phyloP scores from a whole-genome alignment of 108 stramenopile genomes.

The Discostella pseudostelligera region DNA sequence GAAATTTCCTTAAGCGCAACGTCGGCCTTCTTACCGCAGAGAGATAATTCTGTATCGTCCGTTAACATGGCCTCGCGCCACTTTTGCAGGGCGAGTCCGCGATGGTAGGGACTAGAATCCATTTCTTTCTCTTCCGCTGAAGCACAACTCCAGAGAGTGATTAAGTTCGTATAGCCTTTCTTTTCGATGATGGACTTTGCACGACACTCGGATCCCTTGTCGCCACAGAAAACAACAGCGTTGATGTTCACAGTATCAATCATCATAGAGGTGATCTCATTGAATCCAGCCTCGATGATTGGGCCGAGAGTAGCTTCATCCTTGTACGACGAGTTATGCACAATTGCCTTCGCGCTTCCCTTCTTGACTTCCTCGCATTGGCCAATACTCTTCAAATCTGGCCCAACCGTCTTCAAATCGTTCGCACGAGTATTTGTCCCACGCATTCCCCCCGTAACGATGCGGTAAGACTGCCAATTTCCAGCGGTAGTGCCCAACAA shows the following conservation, averaged over 20 bases:
- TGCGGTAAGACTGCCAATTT: constrained; percentile 51
- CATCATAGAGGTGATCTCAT: constrained; percentile 29
- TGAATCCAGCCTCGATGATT: constrained; percentile 38
- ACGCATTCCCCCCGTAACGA: constrained; percentile 76
- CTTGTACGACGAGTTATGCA: constrained; percentile 24
- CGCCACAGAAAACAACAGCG: constrained; percentile 33
- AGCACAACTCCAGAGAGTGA: constrained; percentile 38
- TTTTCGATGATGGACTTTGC: constrained; percentile 31
- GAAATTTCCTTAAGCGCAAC: constrained; percentile 36
- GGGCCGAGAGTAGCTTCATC: constrained; percentile 31
- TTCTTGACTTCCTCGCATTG: constrained; percentile 28
- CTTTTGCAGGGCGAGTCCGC: constrained; percentile 27
- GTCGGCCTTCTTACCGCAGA: constrained; percentile 35
- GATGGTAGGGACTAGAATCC: constrained; percentile 21
- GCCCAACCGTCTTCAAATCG: constrained; percentile 67
- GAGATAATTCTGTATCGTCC: constrained; percentile 22
- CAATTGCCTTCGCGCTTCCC: constrained; percentile 21
- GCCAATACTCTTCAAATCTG: constrained; percentile 40
- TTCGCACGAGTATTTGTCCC: constrained; percentile 60
- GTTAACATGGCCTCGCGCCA: constrained; percentile 30
- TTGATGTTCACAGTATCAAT: constrained; percentile 15
- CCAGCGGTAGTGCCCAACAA: constrained; percentile 19
- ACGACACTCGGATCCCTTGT: constrained; percentile 25
- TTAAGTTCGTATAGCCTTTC: constrained; percentile 29
- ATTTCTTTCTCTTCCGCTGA: constrained; percentile 24